Conservation (phyloP, 495 filamentous ascomycete genomes). For the Saxispiralis lemnorum region DNA sequence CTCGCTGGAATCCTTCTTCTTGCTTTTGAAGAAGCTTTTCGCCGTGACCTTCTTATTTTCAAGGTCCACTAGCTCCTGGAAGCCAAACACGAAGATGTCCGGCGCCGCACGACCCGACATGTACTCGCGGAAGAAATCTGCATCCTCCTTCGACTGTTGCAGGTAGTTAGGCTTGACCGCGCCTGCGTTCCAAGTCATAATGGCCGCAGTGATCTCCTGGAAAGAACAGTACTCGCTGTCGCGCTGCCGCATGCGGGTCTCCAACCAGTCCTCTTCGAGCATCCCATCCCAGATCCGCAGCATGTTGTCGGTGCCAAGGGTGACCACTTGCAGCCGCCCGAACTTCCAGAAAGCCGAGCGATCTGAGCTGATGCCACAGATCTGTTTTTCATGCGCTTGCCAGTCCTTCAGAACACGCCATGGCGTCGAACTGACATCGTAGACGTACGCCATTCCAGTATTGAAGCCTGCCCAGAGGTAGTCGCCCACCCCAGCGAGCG, state of each 20-base stretch:
- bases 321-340: conserved; percentile 72
- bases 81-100: conserved; percentile 88
- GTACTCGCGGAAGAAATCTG: conserved; percentile 52
- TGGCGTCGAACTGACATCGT: conserved; percentile 62
- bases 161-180: conserved; percentile 73
- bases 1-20: conserved; percentile 77
- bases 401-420: conserved; percentile 90
- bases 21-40: conserved; percentile 43
- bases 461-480: conserved; percentile 90
- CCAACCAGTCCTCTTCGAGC: conserved; percentile 84
- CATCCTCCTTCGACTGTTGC: conserved; percentile 45
- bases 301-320: conserved; percentile 71
- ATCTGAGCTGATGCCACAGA: conserved; percentile 60
- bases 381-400: conserved; percentile 71
- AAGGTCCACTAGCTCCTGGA: conserved; percentile 90
- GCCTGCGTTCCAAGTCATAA: conserved; percentile 94
- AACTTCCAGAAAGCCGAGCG: conserved; percentile 70
- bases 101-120: conserved; percentile 33
- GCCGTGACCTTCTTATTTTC: conserved; percentile 94
- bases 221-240: conserved; percentile 73
- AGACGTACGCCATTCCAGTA: conserved; percentile 87
- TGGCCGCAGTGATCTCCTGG: conserved; percentile 54
- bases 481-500: conserved; percentile 62
- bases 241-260: conserved; percentile 64
- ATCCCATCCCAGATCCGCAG: conserved; percentile 85